These are phyloP conservation scores for Inonotus hispidus DNA, from an alignment of 1,284 basidiomycete genomes.

Conservation along the genomic window DNA sequence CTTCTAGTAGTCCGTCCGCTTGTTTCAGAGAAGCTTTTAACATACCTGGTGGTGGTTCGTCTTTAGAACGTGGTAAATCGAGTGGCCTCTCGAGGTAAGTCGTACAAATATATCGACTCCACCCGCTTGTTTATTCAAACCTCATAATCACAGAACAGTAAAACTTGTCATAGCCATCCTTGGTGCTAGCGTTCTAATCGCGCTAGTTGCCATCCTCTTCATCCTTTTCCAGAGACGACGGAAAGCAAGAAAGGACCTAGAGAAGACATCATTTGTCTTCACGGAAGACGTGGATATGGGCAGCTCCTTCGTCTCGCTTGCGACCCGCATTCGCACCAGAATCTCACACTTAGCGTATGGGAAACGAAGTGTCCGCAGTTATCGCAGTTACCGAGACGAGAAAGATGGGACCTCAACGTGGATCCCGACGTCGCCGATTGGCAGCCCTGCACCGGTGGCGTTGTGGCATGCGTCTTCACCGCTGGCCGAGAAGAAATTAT, in stretches of 20 bases:
- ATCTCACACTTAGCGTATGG: slow-evolving; percentile 11
- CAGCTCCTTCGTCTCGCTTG: slow-evolving; percentile 8
- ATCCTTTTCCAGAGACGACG: slow-evolving; percentile 7
- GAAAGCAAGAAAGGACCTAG: not conserved
- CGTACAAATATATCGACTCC: not conserved
- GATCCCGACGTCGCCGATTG: slow-evolving; percentile 13
- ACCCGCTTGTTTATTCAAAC: not conserved
- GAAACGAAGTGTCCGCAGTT: slow-evolving; percentile 11
- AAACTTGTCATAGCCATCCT: not conserved
- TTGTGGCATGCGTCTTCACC: not conserved
- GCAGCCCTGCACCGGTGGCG: not conserved
- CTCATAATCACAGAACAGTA: not conserved
- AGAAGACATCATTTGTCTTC: slow-evolving; percentile 14
- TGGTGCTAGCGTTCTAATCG: not conserved
- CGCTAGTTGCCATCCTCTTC: not conserved
- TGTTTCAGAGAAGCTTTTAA: slow-evolving; percentile 16
- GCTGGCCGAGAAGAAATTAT: not conserved
- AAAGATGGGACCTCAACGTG: slow-evolving; percentile 7
- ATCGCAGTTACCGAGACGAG: slow-evolving; percentile 14
- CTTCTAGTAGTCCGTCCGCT: slow-evolving; percentile 9
- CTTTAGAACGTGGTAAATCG: not conserved
- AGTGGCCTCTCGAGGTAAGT: slow-evolving; percentile 10
- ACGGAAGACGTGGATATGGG: slow-evolving; percentile 19
- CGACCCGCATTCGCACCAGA: slow-evolving; percentile 5
- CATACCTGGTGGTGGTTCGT: not conserved